Conservation (phyloP, 1,284 basidiomycete genomes). For the Chiua sp. region DNA sequence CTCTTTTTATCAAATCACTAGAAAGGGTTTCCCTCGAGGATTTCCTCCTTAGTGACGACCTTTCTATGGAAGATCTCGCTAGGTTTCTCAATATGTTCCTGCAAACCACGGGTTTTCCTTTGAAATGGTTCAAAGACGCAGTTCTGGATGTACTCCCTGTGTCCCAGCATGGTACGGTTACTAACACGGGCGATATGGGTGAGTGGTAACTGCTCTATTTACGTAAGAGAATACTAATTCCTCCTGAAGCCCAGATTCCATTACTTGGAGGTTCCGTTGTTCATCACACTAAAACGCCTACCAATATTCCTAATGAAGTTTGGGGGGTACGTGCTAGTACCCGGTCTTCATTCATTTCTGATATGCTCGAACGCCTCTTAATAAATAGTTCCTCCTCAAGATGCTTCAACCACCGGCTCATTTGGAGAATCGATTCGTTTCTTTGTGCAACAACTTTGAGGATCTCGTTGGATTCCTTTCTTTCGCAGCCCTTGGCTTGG, state of each 20-base stretch:
- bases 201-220: neutral
- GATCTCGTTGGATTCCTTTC: constrained; percentile 37
- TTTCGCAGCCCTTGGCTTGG: constrained; percentile 27
- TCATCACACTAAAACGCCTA: constrained; percentile 21
- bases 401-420: constrained; percentile 15
- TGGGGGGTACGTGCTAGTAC: constrained; percentile 35
- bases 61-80: constrained; percentile 26
- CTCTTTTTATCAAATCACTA: constrained; percentile 28
- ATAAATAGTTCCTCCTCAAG: constrained; percentile 1
- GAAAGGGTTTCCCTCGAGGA: constrained; percentile 36
- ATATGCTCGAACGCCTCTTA: neutral
- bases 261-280: constrained; percentile 39
- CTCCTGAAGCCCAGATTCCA: constrained; percentile 20
- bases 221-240: neutral
- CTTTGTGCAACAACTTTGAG: constrained; percentile 38
- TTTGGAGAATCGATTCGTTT: constrained; percentile 38
- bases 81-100: constrained; percentile 11
- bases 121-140: constrained; percentile 37
- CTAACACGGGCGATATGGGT: constrained; percentile 5
- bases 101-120: constrained; percentile 8
- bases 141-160: constrained; percentile 31
- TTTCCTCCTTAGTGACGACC: constrained; percentile 33
- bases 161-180: constrained; percentile 2
- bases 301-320: constrained; percentile 31
- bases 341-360: neutral